Evolutionary conservation across 768 basidiomycete genomes (phyloP).

Genomic region (Boletus rubroflammeus): DNA sequence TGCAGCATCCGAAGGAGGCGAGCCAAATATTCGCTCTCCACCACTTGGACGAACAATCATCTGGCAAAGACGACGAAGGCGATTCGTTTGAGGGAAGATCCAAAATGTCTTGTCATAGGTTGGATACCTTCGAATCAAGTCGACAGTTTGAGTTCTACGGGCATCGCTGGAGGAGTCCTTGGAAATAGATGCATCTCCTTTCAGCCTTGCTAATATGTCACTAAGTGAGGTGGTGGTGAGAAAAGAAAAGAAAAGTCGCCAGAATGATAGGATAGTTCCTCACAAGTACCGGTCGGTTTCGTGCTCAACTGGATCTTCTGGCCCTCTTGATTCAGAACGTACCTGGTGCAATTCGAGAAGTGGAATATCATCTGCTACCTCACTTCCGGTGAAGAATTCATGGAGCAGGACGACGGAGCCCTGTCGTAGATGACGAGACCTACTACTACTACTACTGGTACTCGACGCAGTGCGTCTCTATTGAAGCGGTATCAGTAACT

Average conservation of each 20-base stretch:
- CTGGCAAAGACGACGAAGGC: constrained; percentile 73
- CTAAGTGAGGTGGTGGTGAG: constrained; percentile 35
- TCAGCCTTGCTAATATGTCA: constrained; percentile 64
- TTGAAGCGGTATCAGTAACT: constrained; percentile 17
- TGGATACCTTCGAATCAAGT: constrained; percentile 87
- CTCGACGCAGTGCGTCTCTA: constrained; percentile 18
- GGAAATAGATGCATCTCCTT: constrained; percentile 43
- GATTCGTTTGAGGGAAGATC: constrained; percentile 79
- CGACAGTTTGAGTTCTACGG: constrained; percentile 67
- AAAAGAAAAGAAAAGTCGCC: neutral
- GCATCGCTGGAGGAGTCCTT: constrained; percentile 60
- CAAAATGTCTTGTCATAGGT: constrained; percentile 88
- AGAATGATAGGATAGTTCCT: constrained; percentile 24
- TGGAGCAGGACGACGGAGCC: constrained; percentile 61
- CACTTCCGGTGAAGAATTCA: constrained; percentile 60
- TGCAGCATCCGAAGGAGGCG: constrained; percentile 56
- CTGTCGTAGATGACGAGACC: constrained; percentile 48
- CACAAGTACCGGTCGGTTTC: constrained; percentile 75
- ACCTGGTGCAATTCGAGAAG: constrained; percentile 48
- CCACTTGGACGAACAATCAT: constrained; percentile 76
- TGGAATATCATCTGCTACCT: constrained; percentile 51
- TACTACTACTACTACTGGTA: constrained; percentile 29
- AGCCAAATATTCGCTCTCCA: constrained; percentile 87
- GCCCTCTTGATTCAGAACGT: constrained; percentile 30
- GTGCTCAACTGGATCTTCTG: constrained; percentile 40